A percentile compares a stretch with the other conserved stretches of the same genome.
Conservation (phyloP, 805 yeast genomes). For the Clavispora phyllophila region DNA sequence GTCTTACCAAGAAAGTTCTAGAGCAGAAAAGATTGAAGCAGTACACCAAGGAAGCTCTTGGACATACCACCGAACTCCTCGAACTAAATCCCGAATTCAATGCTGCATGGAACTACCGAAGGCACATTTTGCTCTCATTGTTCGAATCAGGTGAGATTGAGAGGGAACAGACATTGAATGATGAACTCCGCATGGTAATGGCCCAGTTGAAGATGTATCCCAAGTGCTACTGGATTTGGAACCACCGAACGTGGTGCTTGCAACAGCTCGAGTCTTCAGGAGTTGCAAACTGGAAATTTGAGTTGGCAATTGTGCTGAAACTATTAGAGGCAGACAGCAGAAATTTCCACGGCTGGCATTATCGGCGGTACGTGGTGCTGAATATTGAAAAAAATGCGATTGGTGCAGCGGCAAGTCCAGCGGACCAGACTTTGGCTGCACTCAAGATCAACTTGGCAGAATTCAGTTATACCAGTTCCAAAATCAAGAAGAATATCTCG, state of each 20-base stretch:
- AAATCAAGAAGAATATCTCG: constrained; percentile 79
- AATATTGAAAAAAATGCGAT: constrained; percentile 24
- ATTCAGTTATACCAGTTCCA: constrained; percentile 69
- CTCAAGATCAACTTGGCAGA: constrained; percentile 44
- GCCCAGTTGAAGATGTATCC: constrained; percentile 61
- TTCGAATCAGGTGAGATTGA: constrained; percentile 14
- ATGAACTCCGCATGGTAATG: constrained; percentile 61
- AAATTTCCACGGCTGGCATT: constrained; percentile 95
- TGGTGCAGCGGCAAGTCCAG: not conserved
- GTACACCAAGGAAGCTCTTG: constrained; percentile 35
- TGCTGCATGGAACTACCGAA: constrained; percentile 83
- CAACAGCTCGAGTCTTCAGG: constrained; percentile 39
- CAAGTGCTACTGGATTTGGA: constrained; percentile 97
- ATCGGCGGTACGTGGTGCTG: constrained; percentile 66
- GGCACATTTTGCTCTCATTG: constrained; percentile 53
- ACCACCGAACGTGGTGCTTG: constrained; percentile 82
- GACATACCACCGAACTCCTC: constrained; percentile 53
- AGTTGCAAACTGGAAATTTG: constrained; percentile 61
- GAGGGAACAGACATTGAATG: constrained; percentile 25
- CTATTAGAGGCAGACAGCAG: constrained; percentile 70
- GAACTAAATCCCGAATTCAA: constrained; percentile 79
- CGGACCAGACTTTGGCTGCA: constrained; percentile 2
- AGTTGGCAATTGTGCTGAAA: constrained; percentile 63
- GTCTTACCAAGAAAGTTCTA: constrained; percentile 43
- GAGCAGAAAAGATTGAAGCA: constrained; percentile 14